Evolutionary conservation across 2,329 filamentous ascomycete species (phyloP).

Genomic region (Verticillium nubilum): DNA sequence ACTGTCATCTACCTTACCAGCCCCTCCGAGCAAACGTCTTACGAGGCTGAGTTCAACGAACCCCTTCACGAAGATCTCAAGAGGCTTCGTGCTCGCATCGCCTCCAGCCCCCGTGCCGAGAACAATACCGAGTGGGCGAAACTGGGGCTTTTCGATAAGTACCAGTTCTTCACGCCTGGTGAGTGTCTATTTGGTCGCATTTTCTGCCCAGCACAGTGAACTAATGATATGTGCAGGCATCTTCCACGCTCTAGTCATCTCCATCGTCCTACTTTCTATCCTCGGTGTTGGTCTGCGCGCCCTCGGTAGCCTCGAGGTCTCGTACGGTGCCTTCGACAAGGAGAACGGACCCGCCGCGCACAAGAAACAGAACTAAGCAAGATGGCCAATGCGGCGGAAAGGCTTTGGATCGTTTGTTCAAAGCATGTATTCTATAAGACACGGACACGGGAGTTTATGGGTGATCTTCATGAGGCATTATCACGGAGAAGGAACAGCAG

Average conservation of each 20-base stretch:
- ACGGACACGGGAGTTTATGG: constrained; percentile 11
- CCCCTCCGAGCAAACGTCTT: constrained; percentile 46
- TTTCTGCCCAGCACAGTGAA: background rate
- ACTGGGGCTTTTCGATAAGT: constrained; percentile 75
- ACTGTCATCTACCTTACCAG: constrained; percentile 73
- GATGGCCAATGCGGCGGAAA: background rate
- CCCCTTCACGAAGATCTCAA: constrained; percentile 68
- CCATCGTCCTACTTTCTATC: constrained; percentile 68
- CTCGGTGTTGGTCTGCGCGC: constrained; percentile 73
- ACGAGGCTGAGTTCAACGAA: constrained; percentile 61
- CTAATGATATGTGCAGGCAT: constrained; percentile 51
- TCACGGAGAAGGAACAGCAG: background rate
- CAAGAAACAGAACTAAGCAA: constrained; percentile 63
- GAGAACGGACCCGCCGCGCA: constrained; percentile 86
- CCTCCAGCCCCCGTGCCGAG: constrained; percentile 24
- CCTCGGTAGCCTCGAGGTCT: constrained; percentile 76
- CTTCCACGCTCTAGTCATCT: constrained; percentile 77
- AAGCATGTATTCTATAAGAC: background rate
- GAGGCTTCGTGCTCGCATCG: constrained; percentile 39
- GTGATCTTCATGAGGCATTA: constrained; percentile 6
- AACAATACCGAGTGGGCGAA: constrained; percentile 35
- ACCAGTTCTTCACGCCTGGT: constrained; percentile 92
- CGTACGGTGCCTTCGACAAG: constrained; percentile 94
- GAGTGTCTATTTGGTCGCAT: constrained; percentile 21
- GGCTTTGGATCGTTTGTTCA: background rate